Evolutionary conservation across 129 eudicot species (phyloP).

Genomic region (Lactuca saligna): DNA sequence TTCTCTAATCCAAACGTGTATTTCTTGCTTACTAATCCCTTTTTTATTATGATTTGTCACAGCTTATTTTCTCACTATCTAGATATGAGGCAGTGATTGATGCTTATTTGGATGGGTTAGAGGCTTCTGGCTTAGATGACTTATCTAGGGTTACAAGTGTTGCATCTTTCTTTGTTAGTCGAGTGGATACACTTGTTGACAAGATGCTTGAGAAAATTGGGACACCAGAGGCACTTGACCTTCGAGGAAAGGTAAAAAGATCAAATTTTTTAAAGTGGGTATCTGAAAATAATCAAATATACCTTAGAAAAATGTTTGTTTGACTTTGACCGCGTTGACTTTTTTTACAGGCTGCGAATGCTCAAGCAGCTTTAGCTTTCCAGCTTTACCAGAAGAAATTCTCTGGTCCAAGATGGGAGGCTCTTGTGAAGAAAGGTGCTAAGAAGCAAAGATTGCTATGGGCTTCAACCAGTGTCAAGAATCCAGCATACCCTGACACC

Average conservation of each 20-base stretch:
- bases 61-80: conserved; percentile 92
- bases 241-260: conserved; percentile 83
- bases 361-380: conserved; percentile 96
- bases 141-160: conserved; percentile 95
- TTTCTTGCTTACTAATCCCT: conserved; percentile 7
- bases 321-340: not conserved
- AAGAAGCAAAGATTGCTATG: conserved; percentile 95
- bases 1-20: conserved; percentile 2
- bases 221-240: conserved; percentile 96
- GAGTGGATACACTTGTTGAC: conserved; percentile 92
- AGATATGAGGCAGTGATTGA: conserved; percentile 98
- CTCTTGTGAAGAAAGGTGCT: conserved; percentile 97
- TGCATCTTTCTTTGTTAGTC: conserved; percentile 99
- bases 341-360: conserved; percentile 82
- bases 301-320: not conserved
- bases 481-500: conserved; percentile 97
- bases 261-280: not conserved
- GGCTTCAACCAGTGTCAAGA: conserved; percentile 99
- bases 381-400: conserved; percentile 96
- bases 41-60: conserved; percentile 24
- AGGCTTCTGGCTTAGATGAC: conserved; percentile 90
- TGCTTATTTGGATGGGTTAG: conserved; percentile 96
- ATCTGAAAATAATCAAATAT: not conserved
- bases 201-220: conserved; percentile 98
- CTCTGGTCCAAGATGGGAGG: conserved; percentile 99